Evolutionary conservation across 2,329 filamentous ascomycete species (phyloP), one percentile per base, ranked within the genome.

Genomic region (Rutstroemia sydowiana): DNA sequence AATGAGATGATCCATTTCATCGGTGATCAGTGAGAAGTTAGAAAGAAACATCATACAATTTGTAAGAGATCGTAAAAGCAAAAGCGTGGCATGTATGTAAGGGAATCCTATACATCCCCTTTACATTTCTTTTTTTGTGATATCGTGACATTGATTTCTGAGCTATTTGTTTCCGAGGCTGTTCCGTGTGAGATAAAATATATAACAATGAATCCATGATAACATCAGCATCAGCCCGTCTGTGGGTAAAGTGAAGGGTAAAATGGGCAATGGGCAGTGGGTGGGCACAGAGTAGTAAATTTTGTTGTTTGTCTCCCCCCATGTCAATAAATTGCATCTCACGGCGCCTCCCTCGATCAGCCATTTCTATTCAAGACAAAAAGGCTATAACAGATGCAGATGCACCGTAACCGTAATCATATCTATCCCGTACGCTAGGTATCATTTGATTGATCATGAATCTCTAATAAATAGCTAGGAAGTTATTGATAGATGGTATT

Each of bases 121-220:
- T 47, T n/a, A 23, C n/a, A 16, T 18, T 13, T 16, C 45, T 23
- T 2, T 46, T 46, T 26, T 13, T 16, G 26, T 37, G 10, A 31
- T 36, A 41, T 48, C 36, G 45, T 42, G 37, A 42, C 45, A 42
- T 48, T 48, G 5, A 36, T 30, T 48, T 14, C 23, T n/a, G n/a
- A 48, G 8, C 45, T 13, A 48, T 23, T 18, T 32, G 11, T 30
- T 48, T 37, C 36, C 26, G 23, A 39, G 37, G 32, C 34, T 39
- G 23, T 26, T 26, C 23, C 23, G 23, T 26, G 23, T 26, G 23
- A 26, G 23, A 26, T 4, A 26, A 4, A 26, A 26, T 26, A 8
- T 26, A 26, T 26, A 26, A 26, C 23, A 26, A 26, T 26, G 23
- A 26, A 26, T 26, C 45, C 34, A 37, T 40, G n/a, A 36, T 21